Evolutionary conservation across 352 stramenopile species (phyloP), one percentile per base, ranked within the genome.

Genomic region (Thalassiosira exigua): DNA sequence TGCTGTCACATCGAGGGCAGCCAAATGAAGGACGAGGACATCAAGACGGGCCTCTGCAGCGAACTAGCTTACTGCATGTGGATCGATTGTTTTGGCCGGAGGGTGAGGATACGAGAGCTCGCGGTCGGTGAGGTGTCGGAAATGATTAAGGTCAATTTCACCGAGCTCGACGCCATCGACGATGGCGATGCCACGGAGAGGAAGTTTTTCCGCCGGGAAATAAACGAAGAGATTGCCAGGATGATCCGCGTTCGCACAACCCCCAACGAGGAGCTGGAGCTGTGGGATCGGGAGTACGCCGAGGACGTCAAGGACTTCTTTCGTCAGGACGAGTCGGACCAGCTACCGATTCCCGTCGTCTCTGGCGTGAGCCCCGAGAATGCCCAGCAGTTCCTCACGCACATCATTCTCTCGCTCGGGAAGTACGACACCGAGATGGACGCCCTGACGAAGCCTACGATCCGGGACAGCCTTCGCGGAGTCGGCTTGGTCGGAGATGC

Each of bases 401-500:
- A 66, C n/a, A 52, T 66, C 33, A 27, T 51, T 7, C 3, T 66
- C 2, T 66, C 56, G 0, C 27, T 66, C 41, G 56, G 56, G 4
- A 66, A 66, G 56, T 66, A 66, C 17, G 27, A 51, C 1, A 66
- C 56, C 4, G 56, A 66, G 56, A 66, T 51, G 11, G 56, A 66
- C 19, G 27, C 41, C 2, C 19, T 66, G 17, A 41, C 41, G 2
- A 27, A 66, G 2, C 56, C 29, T 11, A 66, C 26, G 7, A 32
- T 26, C 4, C 56, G 56, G 1, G 56, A 66, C 22, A 32, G 56
- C 26, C 30, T 66, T 9, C 5, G 56, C 11, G 33, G 21, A n/a
- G 56, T 46, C 24, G 29, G 56, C 2, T 19, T 66, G 4, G 26
- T 66, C n/a, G 27, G 56, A 27, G 21, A 52, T 66, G 27, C 14